A percentile compares a stretch with the other conserved stretches of the same genome.
Evolutionary conservation across 106 monocot species (phyloP).

Genomic region (Dendrobium catenatum): DNA sequence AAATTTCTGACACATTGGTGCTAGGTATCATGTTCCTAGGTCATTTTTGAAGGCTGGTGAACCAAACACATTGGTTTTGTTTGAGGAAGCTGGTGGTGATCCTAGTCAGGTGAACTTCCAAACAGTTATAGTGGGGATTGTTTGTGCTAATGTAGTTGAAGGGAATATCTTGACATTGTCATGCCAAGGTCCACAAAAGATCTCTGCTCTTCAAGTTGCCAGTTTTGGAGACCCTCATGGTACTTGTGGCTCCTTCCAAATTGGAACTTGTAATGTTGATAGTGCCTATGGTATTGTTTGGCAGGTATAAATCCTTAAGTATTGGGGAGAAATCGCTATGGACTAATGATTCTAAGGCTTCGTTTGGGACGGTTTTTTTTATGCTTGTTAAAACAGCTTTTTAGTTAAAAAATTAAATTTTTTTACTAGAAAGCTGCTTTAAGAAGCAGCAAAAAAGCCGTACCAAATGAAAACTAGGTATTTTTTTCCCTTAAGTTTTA

Average conservation of each 20-base stretch:
- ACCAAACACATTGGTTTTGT: conserved; percentile 39
- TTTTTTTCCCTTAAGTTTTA: too few relatives aligned
- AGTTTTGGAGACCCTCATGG: conserved; percentile 8
- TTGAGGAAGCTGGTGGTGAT: conserved; percentile 55
- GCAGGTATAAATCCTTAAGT: neutral
- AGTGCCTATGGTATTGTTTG: neutral
- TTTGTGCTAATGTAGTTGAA: conserved; percentile 19
- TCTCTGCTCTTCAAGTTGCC: conserved; percentile 4
- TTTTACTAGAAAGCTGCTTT: too few relatives aligned
- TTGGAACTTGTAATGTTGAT: conserved; percentile 4
- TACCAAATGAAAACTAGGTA: too few relatives aligned
- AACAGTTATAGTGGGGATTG: conserved; percentile 24
- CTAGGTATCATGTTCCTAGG: conserved; percentile 56
- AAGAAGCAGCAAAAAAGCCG: too few relatives aligned
- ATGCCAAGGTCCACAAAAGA: conserved; percentile 18
- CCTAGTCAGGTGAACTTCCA: conserved; percentile 34
- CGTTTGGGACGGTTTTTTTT: too few relatives aligned
- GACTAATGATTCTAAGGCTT: too few relatives aligned
- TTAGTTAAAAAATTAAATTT: too few relatives aligned
- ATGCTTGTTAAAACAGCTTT: too few relatives aligned
- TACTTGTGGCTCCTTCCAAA: conserved; percentile 7
- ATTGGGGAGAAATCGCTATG: too few relatives aligned
- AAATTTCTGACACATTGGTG: neutral
- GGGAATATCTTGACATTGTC: conserved; percentile 31
- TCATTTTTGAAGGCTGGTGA: conserved; percentile 31